Base-by-base conservation (phyloP, 2,329 filamentous ascomycete species). In the Verruconis gallopava region DNA sequence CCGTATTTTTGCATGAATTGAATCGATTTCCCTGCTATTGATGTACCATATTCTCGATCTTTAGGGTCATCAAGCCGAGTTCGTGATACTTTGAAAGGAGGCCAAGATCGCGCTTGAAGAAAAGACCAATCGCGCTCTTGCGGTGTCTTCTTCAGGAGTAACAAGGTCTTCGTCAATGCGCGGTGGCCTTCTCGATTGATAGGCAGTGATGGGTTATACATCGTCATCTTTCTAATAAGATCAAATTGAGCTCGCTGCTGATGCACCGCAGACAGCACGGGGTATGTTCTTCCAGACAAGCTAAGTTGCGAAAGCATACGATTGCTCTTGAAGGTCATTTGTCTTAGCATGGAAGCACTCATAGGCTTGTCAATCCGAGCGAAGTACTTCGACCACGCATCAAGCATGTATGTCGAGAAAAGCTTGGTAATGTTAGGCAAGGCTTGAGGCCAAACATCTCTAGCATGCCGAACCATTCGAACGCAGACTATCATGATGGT, bases 71-170 rank as follows among this genome's bases (percentile, higher is more conserved):
- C 75, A 51, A 79, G 72, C 1, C 72, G 74, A 13, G 72, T 68
- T 41, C 65, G 72, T 37, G 75, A 69, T 51, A 74, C 68, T 53
- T 77, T 78, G 74, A 75, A 80, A 0, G 76, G 76, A 12, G 76
- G 76, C 76, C 76, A 80, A 5, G 72, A 74, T 5, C 66, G 58
- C 2, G 72, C 66, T 58, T 79, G 77, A 15, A 77, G 59, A 35
- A 64, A 59, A 2, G 74, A 74, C 66, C 73, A 79, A 45, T 72
- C 63, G 20, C 60, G 66, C 50, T 80, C 76, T 20, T 60, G 56
- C 0, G 49, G 28, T 1, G 73, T 76, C 53, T 79, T 79, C 34
- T 59, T 60, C 43, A 72, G 72, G 4, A 69, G 67, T 11, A 79
- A 57, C 50, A 79, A 75, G n/a, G 73, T 63, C 2, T 64, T 63